phyloP scores from a whole-genome alignment of 2,329 filamentous ascomycete genomes.

The Fusarium heterosporum region DNA sequence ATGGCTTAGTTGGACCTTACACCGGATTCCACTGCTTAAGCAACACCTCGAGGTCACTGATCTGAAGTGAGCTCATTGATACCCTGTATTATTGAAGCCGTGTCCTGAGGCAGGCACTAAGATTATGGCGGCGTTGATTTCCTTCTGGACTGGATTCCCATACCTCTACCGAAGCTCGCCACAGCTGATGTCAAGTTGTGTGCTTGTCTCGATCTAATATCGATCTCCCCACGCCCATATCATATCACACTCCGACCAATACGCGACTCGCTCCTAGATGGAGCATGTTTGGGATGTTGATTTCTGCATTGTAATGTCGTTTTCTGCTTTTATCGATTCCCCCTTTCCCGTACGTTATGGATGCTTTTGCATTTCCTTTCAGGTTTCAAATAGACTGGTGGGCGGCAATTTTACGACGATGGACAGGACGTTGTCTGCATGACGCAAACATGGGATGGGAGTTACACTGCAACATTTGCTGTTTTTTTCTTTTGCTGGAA shows the following conservation, averaged over 20 bases:
- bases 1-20: slow-evolving; percentile 52
- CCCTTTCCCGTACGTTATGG: slow-evolving; percentile 34
- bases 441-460: slow-evolving; percentile 44
- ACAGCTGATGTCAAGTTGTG: slow-evolving; percentile 35
- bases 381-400: slow-evolving; percentile 47
- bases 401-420: slow-evolving; percentile 47
- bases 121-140: slow-evolving; percentile 36
- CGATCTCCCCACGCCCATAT: slow-evolving; percentile 6
- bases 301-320: slow-evolving; percentile 27
- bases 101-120: slow-evolving; percentile 25
- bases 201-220: slow-evolving; percentile 42
- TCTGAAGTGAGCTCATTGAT: slow-evolving; percentile 35
- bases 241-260: slow-evolving; percentile 9
- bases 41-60: slow-evolving; percentile 14
- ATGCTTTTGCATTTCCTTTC: slow-evolving; percentile 41
- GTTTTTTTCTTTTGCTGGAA: slow-evolving; percentile 28
- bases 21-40: slow-evolving; percentile 24
- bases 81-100: slow-evolving; percentile 42
- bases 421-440: slow-evolving; percentile 45
- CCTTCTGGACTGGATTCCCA: slow-evolving; percentile 36
- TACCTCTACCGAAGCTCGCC: slow-evolving; percentile 28
- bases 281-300: slow-evolving; percentile 42
- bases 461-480: slow-evolving; percentile 44
- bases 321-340: slow-evolving; percentile 43
- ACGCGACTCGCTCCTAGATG: slow-evolving; percentile 45